phyloP scores from a whole-genome alignment of 176 grass and related monocot species.

The Juncus inflexus region DNA sequence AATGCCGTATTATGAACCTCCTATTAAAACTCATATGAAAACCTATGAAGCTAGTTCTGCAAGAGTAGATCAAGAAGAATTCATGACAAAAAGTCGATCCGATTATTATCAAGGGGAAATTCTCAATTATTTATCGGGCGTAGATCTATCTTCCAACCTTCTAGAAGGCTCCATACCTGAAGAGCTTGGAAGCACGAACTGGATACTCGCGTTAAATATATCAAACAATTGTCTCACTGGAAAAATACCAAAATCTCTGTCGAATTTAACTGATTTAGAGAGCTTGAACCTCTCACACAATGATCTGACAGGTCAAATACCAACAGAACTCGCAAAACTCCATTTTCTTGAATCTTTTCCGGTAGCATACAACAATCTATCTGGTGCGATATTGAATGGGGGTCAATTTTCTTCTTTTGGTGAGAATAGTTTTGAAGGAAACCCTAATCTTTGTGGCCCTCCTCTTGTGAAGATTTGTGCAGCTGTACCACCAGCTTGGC shows the following conservation, averaged over 20 bases:
- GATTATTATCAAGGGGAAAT: conserved; percentile 20
- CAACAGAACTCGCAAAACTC: conserved; percentile 18
- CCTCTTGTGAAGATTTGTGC: conserved; percentile 27
- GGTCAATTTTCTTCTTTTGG: conserved; percentile 39
- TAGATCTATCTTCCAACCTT: conserved; percentile 26
- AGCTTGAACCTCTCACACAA: conserved; percentile 31
- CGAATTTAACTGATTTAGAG: conserved; percentile 7
- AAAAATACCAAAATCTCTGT: conserved; percentile 16
- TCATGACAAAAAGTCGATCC: conserved; percentile 20
- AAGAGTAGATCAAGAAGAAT: conserved; percentile 18
- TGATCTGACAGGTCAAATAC: conserved; percentile 21
- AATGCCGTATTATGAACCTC: not conserved
- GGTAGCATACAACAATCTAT: conserved; percentile 36
- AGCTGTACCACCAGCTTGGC: not conserved
- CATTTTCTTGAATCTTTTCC: conserved; percentile 18
- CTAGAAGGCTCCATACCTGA: conserved; percentile 31
- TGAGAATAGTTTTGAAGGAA: conserved; percentile 28
- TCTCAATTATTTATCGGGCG: conserved; percentile 9
- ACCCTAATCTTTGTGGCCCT: conserved; percentile 25
- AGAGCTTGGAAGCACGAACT: conserved; percentile 21
- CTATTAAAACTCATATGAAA: not conserved
- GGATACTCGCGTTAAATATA: conserved; percentile 25
- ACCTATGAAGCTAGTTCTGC: not conserved
- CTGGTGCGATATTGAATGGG: conserved; percentile 19
- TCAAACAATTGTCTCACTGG: conserved; percentile 25